A percentile compares a stretch with the other conserved stretches of the same genome.
These are phyloP conservation scores for Phytophthora agathidicida DNA, from an alignment of 352 stramenopile genomes.

Conservation along the genomic window DNA sequence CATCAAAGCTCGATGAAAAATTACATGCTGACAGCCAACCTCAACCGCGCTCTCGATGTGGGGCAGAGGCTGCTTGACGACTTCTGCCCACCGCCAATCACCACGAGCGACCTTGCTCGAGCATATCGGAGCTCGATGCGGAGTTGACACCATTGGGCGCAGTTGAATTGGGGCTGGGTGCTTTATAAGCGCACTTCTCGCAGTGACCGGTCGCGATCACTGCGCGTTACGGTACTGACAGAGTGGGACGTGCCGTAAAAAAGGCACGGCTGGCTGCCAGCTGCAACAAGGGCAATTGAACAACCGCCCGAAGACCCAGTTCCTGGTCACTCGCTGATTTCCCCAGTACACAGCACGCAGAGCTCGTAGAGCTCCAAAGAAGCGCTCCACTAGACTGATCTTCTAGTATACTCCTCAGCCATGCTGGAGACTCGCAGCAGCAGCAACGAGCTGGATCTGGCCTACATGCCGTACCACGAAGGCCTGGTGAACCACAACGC, in stretches of 20 bases:
- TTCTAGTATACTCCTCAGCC: neutral
- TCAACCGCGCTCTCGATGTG: neutral
- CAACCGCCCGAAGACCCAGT: slow-evolving; percentile 3
- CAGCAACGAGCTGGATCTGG: slow-evolving; percentile 42
- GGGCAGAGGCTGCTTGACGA: slow-evolving; percentile 8
- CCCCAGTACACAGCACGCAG: neutral
- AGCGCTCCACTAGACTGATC: neutral
- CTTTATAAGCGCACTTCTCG: too few species aligned
- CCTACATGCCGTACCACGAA: slow-evolving; percentile 62
- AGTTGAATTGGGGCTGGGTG: too few species aligned
- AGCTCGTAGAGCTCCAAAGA: too few species aligned
- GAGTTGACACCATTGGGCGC: too few species aligned
- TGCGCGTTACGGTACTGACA: slow-evolving; percentile 6
- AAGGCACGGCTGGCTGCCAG: neutral
- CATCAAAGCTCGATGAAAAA: slow-evolving; percentile 13
- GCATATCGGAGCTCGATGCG: neutral
- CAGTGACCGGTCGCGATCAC: slow-evolving; percentile 5
- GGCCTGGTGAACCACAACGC: slow-evolving; percentile 47
- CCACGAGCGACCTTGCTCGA: slow-evolving; percentile 3
- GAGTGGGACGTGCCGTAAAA: slow-evolving; percentile 12
- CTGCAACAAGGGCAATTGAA: slow-evolving; percentile 23
- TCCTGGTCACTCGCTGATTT: slow-evolving; percentile 26
- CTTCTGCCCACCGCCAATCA: slow-evolving; percentile 1
- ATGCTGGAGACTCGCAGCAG: slow-evolving; percentile 30
- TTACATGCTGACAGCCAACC: slow-evolving; percentile 4